Conservation (phyloP, 2,329 filamentous ascomycete species). For the Colletotrichum acutatum region DNA sequence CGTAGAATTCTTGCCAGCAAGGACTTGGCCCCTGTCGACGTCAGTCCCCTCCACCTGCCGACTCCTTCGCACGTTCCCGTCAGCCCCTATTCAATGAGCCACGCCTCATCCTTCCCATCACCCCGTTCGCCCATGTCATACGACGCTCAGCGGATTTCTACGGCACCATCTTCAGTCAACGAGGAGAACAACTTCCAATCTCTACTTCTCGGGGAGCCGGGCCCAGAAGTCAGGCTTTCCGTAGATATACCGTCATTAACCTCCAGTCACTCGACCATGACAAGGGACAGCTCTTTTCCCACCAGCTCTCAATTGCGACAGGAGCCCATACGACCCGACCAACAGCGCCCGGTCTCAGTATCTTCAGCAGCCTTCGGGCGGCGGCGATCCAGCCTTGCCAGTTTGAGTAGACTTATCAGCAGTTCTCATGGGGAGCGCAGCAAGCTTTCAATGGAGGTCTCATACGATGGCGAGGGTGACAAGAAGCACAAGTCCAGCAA, state of each 20-base stretch:
- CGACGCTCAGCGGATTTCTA: slow-evolving; percentile 78
- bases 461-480: slow-evolving; percentile 64
- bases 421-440: slow-evolving; percentile 79
- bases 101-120: slow-evolving; percentile 75
- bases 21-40: slow-evolving; percentile 63
- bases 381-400: slow-evolving; percentile 80
- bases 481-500: slow-evolving; percentile 71
- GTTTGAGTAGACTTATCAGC: slow-evolving; percentile 80
- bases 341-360: slow-evolving; percentile 69
- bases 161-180: slow-evolving; percentile 77
- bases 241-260: slow-evolving; percentile 79
- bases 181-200: slow-evolving; percentile 80
- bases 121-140: slow-evolving; percentile 76
- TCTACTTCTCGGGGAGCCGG: slow-evolving; percentile 77
- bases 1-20: slow-evolving; percentile 52
- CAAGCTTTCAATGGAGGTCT: slow-evolving; percentile 78
- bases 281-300: slow-evolving; percentile 69
- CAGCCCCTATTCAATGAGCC: slow-evolving; percentile 73
- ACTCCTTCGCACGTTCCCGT: slow-evolving; percentile 59
- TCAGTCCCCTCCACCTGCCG: slow-evolving; percentile 57
- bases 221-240: slow-evolving; percentile 77
- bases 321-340: slow-evolving; percentile 57
- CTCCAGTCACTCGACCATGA: slow-evolving; percentile 82
- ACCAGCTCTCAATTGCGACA: slow-evolving; percentile 59
- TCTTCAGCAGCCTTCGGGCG: slow-evolving; percentile 72